phyloP scores from a whole-genome alignment of 2,329 filamentous ascomycete genomes.

The Dactylellina drechsleri region DNA sequence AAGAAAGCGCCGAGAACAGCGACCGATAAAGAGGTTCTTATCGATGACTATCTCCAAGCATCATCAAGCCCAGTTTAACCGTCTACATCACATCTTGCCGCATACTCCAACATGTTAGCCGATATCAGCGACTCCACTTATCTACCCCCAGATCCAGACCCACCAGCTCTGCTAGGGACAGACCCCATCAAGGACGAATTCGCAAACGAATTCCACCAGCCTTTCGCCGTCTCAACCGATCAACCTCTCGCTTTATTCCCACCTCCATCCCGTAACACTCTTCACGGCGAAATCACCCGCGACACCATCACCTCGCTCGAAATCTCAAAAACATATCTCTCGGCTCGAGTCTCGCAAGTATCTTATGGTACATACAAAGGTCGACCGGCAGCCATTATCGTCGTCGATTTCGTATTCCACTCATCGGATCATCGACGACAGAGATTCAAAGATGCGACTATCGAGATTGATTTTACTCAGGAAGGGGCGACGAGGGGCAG shows the following conservation, averaged over 20 bases:
- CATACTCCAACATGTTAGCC: no score
- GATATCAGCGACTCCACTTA: no score
- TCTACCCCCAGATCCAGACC: background rate
- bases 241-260: slow-evolving; percentile 18
- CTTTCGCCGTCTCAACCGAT: slow-evolving; percentile 25
- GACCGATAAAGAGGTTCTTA: no score
- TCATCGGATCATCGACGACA: slow-evolving; percentile 33
- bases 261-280: slow-evolving; percentile 17
- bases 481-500: slow-evolving; percentile 11
- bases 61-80: no score
- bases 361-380: slow-evolving; percentile 33
- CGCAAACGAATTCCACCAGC: slow-evolving; percentile 30
- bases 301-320: slow-evolving; percentile 37
- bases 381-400: slow-evolving; percentile 26
- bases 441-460: slow-evolving; percentile 43
- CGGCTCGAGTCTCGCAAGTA: slow-evolving; percentile 30
- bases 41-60: no score
- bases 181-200: slow-evolving; percentile 26
- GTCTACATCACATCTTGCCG: no score
- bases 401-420: slow-evolving; percentile 43
- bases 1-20: no score
- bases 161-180: background rate
- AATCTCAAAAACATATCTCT: slow-evolving; percentile 51
- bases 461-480: slow-evolving; percentile 47
- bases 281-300: slow-evolving; percentile 16